Percentiles rank a stretch among this genome's conserved stretches.
phyloP scores from a whole-genome alignment of 2,329 filamentous ascomycete genomes.

The Trichothecium sympodiale region DNA sequence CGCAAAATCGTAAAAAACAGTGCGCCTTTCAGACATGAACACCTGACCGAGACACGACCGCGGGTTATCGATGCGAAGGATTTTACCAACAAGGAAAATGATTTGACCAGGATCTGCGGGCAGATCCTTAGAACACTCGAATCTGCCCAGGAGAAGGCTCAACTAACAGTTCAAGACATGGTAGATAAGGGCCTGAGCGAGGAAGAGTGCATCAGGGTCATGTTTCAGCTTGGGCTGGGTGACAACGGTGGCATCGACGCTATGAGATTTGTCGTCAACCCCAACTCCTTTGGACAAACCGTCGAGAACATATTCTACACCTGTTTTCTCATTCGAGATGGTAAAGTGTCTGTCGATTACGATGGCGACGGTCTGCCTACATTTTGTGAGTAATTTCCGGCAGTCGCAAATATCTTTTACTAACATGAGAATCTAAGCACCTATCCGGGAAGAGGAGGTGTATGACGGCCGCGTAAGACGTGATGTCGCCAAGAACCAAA shows the following conservation, averaged over 20 bases:
- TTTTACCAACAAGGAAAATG: constrained; percentile 65
- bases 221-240: constrained; percentile 55
- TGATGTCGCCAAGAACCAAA: constrained; percentile 63
- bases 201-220: constrained; percentile 36
- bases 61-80: constrained; percentile 67
- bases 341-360: constrained; percentile 59
- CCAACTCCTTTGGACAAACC: constrained; percentile 81
- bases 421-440: constrained; percentile 15
- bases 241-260: constrained; percentile 63
- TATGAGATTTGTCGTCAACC: constrained; percentile 84
- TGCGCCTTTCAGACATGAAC: constrained; percentile 57
- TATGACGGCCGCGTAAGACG: constrained; percentile 34
- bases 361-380: constrained; percentile 70
- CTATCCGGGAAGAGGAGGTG: constrained; percentile 29
- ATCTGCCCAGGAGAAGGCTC: no score
- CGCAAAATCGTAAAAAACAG: constrained; percentile 61
- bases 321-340: constrained; percentile 86
- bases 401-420: constrained; percentile 4
- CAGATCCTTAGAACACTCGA: constrained; percentile 58
- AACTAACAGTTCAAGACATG: constrained; percentile 31
- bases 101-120: constrained; percentile 68
- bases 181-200: constrained; percentile 36
- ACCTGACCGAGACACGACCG: constrained; percentile 60
- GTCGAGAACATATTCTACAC: constrained; percentile 97
- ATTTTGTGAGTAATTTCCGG: constrained; percentile 49